phyloP scores from a whole-genome alignment of 2,329 filamentous ascomycete species.

The Metarhizium robertsii region DNA sequence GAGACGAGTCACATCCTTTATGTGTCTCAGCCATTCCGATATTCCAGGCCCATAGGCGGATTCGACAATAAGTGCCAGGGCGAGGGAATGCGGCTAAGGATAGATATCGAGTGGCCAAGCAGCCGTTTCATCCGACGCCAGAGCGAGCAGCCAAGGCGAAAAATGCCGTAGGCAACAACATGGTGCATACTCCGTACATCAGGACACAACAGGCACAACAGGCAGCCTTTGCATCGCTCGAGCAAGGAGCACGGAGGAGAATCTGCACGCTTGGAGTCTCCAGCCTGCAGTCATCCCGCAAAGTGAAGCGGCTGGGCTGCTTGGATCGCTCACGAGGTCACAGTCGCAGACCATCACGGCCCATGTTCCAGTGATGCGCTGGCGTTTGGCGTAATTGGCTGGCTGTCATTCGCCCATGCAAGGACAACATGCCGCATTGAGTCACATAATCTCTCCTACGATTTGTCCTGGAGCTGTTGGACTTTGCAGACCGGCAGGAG shows the following conservation, averaged over 20 bases:
- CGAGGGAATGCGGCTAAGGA: too few relatives aligned
- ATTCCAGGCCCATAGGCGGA: too few relatives aligned
- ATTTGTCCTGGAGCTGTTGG: too few relatives aligned
- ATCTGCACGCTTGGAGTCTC: too few relatives aligned
- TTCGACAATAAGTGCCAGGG: too few relatives aligned
- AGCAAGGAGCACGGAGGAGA: too few relatives aligned
- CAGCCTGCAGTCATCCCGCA: background rate
- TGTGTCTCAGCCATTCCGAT: background rate
- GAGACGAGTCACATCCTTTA: background rate
- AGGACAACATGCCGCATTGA: background rate
- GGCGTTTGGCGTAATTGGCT: constrained; percentile 1
- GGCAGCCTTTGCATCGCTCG: too few relatives aligned
- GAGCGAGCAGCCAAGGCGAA: background rate
- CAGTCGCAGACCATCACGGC: background rate
- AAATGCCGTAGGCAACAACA: too few relatives aligned
- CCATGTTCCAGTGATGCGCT: background rate
- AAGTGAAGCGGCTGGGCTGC: background rate
- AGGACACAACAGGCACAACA: too few relatives aligned
- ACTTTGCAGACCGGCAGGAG: too few relatives aligned
- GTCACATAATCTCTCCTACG: background rate
- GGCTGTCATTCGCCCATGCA: background rate
- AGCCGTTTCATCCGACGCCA: background rate
- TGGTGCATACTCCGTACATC: too few relatives aligned
- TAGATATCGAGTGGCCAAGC: too few relatives aligned
- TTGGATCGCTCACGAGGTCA: background rate